Percentiles rank a stretch among this genome's conserved stretches.
These are phyloP conservation scores for Conidiobolus incongruus DNA, from an alignment of 371 early-diverging fungal species.

Conservation along the genomic window DNA sequence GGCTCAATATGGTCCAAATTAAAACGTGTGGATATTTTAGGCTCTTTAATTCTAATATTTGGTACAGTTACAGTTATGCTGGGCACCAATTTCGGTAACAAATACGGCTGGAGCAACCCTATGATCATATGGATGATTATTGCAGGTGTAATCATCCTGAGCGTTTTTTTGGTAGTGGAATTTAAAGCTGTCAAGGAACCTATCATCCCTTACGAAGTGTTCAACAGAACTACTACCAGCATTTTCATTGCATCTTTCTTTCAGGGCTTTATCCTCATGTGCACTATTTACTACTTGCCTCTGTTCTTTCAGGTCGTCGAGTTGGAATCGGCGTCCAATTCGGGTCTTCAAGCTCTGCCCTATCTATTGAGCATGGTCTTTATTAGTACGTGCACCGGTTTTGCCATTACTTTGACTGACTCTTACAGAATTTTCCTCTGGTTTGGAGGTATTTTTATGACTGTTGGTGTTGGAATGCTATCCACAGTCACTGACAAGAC, in stretches of 20 bases:
- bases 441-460: slow-evolving; percentile 16
- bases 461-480: slow-evolving; percentile 11
- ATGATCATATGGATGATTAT: slow-evolving; percentile 18
- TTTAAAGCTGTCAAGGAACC: slow-evolving; percentile 24
- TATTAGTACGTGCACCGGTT: slow-evolving; percentile 8
- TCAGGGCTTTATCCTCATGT: slow-evolving; percentile 21
- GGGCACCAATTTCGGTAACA: slow-evolving; percentile 33
- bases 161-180: slow-evolving; percentile 28
- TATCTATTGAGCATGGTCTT: slow-evolving; percentile 18
- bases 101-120: slow-evolving; percentile 20
- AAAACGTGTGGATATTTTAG: slow-evolving; percentile 10
- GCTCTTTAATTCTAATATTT: slow-evolving; percentile 9
- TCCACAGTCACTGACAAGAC: not conserved
- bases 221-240: slow-evolving; percentile 17
- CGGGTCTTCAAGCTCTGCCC: slow-evolving; percentile 34
- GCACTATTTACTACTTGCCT: slow-evolving; percentile 23
- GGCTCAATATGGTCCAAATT: slow-evolving; percentile 11
- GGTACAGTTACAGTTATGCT: slow-evolving; percentile 11
- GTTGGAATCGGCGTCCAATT: slow-evolving; percentile 19
- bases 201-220: slow-evolving; percentile 22
- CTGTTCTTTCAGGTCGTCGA: slow-evolving; percentile 34
- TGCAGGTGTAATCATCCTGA: slow-evolving; percentile 16
- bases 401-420: slow-evolving; percentile 12
- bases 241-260: slow-evolving; percentile 18
- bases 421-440: slow-evolving; percentile 15